Evolutionary conservation across 108 stramenopile species (phyloP), one percentile per base, ranked within the genome.

Genomic region (Chaetoceros tenuissimus): DNA sequence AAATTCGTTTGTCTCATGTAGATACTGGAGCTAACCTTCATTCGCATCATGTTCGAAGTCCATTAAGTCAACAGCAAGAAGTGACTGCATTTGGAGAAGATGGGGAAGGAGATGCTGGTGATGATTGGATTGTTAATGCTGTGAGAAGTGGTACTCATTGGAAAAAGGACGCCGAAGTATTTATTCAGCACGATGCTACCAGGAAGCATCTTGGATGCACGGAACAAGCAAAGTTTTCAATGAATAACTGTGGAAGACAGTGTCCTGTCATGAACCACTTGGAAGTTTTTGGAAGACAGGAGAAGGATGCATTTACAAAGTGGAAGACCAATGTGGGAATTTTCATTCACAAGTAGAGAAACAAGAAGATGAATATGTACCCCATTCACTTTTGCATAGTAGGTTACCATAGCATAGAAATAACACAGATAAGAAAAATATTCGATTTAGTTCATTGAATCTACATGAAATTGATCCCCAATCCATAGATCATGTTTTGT

Each of bases 261-360:
- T 92, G 91, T 62, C 87, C 91, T 0, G 88, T 92, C 45, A 46
- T 92, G 69, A 76, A 85, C 63, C 80, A 92, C 59, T 46, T 87
- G 45, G 91, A 92, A 64, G 79, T 71, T 0, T 87, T 86, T 71
- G 79, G 73, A 30, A 73, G 91, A 31, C 26, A 55, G 21, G 40
- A 30, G 0, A 74, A 74, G 52, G 91, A 92, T 65, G 49, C 68
- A 28, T 73, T 78, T 55, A 69, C 68, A 13, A 47, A 69, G 26
- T 80, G 83, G 68, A 72, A 72, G 47, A 83, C 71, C 0, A 82
- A 84, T 21, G 24, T 74, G 53, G 91, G 90, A 8, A 79, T 92
- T 17, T 70, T 80, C 48, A 40, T 92, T 53, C 70, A 63, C 55
- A 78, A 77, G 45, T 88, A 72, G 69, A 7, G 5, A 67, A n/a